Conservation (phyloP, 768 basidiomycete species). For the Tephrocybe sp. region DNA sequence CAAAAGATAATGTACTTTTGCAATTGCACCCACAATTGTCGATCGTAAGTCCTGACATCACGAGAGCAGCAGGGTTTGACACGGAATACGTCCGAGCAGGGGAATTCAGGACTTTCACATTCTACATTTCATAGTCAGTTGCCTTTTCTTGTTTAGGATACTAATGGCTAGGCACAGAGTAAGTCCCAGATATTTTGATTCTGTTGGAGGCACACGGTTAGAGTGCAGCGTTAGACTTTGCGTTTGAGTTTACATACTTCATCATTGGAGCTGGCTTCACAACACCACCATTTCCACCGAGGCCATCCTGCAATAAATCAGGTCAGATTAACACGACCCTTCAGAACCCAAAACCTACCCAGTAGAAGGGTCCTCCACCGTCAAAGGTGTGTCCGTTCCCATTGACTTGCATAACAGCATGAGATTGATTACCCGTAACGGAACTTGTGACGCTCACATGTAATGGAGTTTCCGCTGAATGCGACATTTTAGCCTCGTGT, state of each 20-base stretch:
- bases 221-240: not conserved
- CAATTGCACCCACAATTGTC: constrained; percentile 51
- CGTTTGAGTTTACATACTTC: constrained; percentile 30
- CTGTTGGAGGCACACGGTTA: constrained; percentile 19
- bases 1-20: not conserved
- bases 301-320: constrained; percentile 32
- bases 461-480: constrained; percentile 45
- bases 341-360: constrained; percentile 28
- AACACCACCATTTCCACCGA: constrained; percentile 37
- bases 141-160: constrained; percentile 16
- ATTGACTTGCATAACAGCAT: constrained; percentile 28
- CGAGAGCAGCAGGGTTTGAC: constrained; percentile 36
- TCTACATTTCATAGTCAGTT: constrained; percentile 26
- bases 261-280: constrained; percentile 44
- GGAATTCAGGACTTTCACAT: constrained; percentile 41
- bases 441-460: constrained; percentile 35
- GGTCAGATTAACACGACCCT: not conserved
- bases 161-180: constrained; percentile 22
- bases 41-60: constrained; percentile 47
- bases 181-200: constrained; percentile 39
- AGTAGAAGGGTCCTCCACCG: constrained; percentile 44
- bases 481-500: not conserved
- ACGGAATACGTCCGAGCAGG: constrained; percentile 39
- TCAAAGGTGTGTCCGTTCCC: constrained; percentile 42
- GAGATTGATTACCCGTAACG: not conserved